A percentile compares a stretch with the other conserved stretches of the same genome.
Evolutionary conservation across 495 filamentous ascomycete species (phyloP).

Genomic region (Penicillium argentinense): DNA sequence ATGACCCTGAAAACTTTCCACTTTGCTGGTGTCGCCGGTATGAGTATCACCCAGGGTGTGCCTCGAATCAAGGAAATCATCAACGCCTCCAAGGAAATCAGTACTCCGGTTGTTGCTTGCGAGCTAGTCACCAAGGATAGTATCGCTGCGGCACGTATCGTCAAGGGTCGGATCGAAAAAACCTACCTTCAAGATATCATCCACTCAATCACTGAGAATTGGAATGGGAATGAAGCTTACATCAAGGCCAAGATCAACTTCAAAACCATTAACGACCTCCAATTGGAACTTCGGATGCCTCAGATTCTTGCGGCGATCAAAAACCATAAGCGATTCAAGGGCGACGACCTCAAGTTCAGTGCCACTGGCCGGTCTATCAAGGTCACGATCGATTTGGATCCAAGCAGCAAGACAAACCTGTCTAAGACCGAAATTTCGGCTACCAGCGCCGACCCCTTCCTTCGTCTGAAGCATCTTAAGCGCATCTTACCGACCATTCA

Average conservation of each 20-base stretch:
- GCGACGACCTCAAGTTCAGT: conserved; percentile 51
- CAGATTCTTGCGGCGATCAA: conserved; percentile 74
- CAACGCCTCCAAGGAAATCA: conserved; percentile 90
- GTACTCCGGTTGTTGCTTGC: conserved; percentile 90
- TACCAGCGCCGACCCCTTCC: conserved; percentile 67
- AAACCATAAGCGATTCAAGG: conserved; percentile 75
- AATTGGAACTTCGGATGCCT: conserved; percentile 67
- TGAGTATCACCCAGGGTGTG: conserved; percentile 98
- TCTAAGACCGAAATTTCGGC: conserved; percentile 55
- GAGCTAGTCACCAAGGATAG: conserved; percentile 67
- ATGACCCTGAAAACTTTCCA: conserved; percentile 99
- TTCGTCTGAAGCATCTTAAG: conserved; percentile 80
- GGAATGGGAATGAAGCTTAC: conserved; percentile 70
- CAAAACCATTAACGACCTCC: conserved; percentile 71
- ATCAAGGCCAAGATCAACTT: conserved; percentile 76
- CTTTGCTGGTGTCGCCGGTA: conserved; percentile 98
- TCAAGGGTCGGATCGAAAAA: conserved; percentile 87
- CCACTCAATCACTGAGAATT: conserved; percentile 75
- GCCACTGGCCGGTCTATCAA: conserved; percentile 54
- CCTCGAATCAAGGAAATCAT: conserved; percentile 99
- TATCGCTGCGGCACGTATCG: conserved; percentile 75
- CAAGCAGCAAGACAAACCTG: conserved; percentile 50
- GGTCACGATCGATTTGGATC: conserved; percentile 56
- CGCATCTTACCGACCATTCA: conserved; percentile 75
- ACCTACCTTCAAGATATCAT: conserved; percentile 57